Conservation (phyloP, 352 stramenopile species). For the Pythium myriotylum region DNA sequence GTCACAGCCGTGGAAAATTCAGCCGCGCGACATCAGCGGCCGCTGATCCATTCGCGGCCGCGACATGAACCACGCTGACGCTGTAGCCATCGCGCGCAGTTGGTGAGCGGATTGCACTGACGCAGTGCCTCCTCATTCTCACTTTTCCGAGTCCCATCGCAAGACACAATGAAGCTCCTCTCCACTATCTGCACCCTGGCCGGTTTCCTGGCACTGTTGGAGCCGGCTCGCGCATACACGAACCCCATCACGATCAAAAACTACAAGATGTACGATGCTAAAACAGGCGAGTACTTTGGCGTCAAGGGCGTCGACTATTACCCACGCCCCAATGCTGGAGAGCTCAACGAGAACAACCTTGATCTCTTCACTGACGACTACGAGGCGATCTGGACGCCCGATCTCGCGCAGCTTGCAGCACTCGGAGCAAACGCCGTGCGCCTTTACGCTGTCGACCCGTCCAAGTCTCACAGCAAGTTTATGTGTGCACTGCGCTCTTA, state of each 20-base stretch:
- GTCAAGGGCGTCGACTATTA: conserved; percentile 89
- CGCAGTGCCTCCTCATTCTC: too few relatives aligned
- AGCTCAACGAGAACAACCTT: conserved; percentile 68
- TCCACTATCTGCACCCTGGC: conserved; percentile 1
- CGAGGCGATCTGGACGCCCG: conserved; percentile 59
- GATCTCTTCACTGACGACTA: conserved; percentile 88
- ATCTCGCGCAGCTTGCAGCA: conserved; percentile 64
- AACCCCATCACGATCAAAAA: conserved; percentile 63
- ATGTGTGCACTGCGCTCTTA: conserved; percentile 79
- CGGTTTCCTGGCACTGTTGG: neutral
- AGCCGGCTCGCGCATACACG: conserved; percentile 33
- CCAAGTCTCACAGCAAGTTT: conserved; percentile 84
- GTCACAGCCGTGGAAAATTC: too few relatives aligned
- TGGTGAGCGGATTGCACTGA: too few relatives aligned
- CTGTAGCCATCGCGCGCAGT: too few relatives aligned
- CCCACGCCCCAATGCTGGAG: conserved; percentile 77
- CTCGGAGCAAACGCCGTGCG: conserved; percentile 79
- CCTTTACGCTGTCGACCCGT: conserved; percentile 83
- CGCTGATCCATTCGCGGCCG: neutral
- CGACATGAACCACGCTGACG: neutral
- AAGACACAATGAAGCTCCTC: neutral
- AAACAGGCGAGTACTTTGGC: conserved; percentile 67
- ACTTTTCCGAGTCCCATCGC: neutral
- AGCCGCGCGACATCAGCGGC: neutral
- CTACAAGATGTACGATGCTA: conserved; percentile 81